A percentile compares a stretch with the other conserved stretches of the same genome.
Conservation (phyloP, 2,329 filamentous ascomycete genomes). For the Colletotrichum tofieldiae region DNA sequence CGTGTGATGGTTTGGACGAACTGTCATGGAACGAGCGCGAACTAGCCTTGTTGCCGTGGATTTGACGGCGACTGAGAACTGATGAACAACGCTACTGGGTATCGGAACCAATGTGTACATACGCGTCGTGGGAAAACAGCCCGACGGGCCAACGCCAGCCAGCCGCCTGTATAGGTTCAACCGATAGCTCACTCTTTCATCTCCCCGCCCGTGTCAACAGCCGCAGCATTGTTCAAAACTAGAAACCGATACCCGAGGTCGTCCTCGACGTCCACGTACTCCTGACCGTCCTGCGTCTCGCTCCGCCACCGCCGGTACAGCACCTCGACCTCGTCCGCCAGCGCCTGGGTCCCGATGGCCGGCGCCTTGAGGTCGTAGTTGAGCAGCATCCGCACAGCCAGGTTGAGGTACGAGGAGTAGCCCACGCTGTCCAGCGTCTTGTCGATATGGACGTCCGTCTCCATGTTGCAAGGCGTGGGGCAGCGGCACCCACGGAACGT, state of each 20-base stretch:
- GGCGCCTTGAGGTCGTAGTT: conserved; percentile 44
- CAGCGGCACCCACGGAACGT: conserved; percentile 40
- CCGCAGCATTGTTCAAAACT: conserved; percentile 22
- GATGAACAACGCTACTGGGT: not conserved
- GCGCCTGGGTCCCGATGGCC: conserved; percentile 1
- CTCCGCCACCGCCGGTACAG: conserved; percentile 51
- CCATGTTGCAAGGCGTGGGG: conserved; percentile 14
- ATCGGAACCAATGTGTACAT: not conserved
- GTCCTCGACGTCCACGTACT: conserved; percentile 52
- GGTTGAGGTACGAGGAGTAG: conserved; percentile 49
- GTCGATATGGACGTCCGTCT: conserved; percentile 51
- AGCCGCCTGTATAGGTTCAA: not conserved
- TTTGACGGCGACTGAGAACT: no score
- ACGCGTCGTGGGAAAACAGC: not conserved
- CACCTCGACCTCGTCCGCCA: conserved; percentile 45
- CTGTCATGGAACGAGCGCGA: not conserved
- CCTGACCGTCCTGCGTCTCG: conserved; percentile 49
- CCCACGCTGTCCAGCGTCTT: conserved; percentile 46
- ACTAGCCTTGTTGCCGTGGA: not conserved
- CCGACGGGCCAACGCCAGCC: not conserved
- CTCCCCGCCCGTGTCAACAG: conserved; percentile 1
- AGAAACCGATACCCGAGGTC: conserved; percentile 31
- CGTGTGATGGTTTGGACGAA: conserved; percentile 24
- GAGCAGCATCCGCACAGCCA: conserved; percentile 48
- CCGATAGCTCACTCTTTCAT: not conserved